Evolutionary conservation across 495 filamentous ascomycete species (phyloP), one percentile per base, ranked within the genome.

Genomic region (Penicillium samsonianum): DNA sequence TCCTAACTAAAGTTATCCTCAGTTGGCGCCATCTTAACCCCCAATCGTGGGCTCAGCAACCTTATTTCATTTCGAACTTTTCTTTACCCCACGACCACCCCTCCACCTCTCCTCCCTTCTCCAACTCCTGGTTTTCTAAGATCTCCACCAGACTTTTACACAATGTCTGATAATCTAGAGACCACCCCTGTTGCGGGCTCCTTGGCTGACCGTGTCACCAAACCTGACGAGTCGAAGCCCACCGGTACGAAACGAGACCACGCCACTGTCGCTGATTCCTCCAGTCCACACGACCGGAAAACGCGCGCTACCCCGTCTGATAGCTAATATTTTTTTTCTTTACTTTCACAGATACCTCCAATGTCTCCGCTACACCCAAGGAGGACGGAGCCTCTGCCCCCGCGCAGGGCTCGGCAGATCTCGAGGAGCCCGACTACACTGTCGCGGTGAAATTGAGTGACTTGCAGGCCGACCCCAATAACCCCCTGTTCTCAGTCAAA

Each of bases 391-490:
- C 82, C 33, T 55, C 76, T 16, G 70, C 66, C 14, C 58, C 59
- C 7, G 50, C 67, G 20, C 68, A 71, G 3, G 81, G 82, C 35
- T 80, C 79, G 6, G 80, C 77, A 25, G 16, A 53, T 4, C 83
- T 96, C 10, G 75, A 89, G 47, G 90, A 94, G 63, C 82, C 83
- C 3, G 83, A 86, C 26, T 92, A 89, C 73, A 85, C 89, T 53
- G 88, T 98, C 50, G 85, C 96, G 61, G 90, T 98, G 60, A 93
- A 94, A 75, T 82, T 98, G 45, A 88, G 85, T 61, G 92, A 96
- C 66, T 79, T 96, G 43, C 93, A 97, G 69, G 82, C 83, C 16
- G 91, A 98, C 65, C 85, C 87, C 0, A 87, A 90, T 57, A 93
- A 90, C 67, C 94, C 94, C 3, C 80, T 98, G 20, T 92, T 81